Conservation (phyloP, 1,139 yeast genomes). For the Lodderomyces oxycetoniae region DNA sequence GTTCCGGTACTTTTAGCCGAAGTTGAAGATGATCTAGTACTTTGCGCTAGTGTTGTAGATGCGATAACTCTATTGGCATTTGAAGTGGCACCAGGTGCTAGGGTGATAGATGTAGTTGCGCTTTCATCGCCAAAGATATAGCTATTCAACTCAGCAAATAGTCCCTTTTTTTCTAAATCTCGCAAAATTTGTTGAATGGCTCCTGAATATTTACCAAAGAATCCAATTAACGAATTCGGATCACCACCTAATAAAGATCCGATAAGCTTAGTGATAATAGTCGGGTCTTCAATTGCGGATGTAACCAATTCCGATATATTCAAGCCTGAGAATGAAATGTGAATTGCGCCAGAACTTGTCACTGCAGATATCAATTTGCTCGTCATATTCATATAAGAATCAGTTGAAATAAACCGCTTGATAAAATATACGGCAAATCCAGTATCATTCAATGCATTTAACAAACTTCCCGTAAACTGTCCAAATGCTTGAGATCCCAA, state of each 20-base stretch:
- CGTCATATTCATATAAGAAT: constrained; percentile 37
- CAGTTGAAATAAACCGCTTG: constrained; percentile 34
- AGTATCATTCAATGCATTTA: constrained; percentile 41
- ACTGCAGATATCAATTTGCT: constrained; percentile 26
- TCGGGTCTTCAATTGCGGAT: constrained; percentile 24
- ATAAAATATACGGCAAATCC: constrained; percentile 38
- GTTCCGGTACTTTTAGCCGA: background rate
- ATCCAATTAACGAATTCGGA: constrained; percentile 5
- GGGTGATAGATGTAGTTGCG: constrained; percentile 13
- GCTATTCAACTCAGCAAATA: constrained; percentile 36
- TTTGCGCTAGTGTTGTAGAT: background rate
- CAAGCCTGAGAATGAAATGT: constrained; percentile 18
- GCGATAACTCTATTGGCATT: constrained; percentile 2
- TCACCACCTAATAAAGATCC: constrained; percentile 24
- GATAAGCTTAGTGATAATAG: constrained; percentile 19
- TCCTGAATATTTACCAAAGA: constrained; percentile 27
- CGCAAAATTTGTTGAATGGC: constrained; percentile 29
- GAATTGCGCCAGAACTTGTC: constrained; percentile 24
- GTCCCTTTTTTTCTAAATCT: constrained; percentile 37
- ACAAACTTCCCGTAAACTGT: constrained; percentile 23
- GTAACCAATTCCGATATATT: constrained; percentile 27
- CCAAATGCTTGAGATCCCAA: constrained; percentile 28
- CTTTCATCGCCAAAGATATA: constrained; percentile 30
- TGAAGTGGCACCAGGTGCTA: constrained; percentile 8
- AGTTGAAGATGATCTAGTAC: constrained; percentile 5